Evolutionary conservation across 345 rosid species (phyloP).

Genomic region (Streptanthus diversifolius): DNA sequence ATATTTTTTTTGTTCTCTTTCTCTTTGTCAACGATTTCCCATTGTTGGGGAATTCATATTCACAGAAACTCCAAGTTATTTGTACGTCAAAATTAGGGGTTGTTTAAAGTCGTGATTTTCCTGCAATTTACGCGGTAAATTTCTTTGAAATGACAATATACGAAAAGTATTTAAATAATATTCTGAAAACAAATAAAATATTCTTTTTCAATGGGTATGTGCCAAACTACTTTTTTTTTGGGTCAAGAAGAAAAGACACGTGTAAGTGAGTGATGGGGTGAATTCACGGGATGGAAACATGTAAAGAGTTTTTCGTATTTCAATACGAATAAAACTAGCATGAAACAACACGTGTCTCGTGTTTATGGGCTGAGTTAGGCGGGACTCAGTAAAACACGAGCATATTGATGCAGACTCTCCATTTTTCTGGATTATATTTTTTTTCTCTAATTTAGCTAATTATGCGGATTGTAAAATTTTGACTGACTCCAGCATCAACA

Average conservation of each 20-base stretch:
- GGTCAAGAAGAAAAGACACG: constrained; percentile 5
- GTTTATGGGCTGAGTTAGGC: constrained; percentile 29
- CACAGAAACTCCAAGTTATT: background rate
- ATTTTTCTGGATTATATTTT: background rate
- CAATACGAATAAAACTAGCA: constrained; percentile 12
- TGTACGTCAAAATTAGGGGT: background rate
- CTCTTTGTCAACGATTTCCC: background rate
- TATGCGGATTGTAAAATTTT: background rate
- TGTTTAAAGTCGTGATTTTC: background rate
- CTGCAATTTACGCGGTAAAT: background rate
- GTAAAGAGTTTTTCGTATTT: constrained; percentile 22
- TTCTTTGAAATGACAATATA: background rate
- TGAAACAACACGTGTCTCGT: constrained; percentile 11
- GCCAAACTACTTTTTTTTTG: background rate
- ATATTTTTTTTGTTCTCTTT: background rate
- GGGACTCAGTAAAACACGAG: constrained; percentile 15
- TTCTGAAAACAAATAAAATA: background rate
- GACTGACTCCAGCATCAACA: background rate
- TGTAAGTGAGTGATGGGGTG: constrained; percentile 15
- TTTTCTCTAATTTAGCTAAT: background rate
- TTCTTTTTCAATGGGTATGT: constrained; percentile 10
- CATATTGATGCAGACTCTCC: background rate
- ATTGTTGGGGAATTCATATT: background rate
- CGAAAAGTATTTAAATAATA: background rate
- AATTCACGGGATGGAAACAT: constrained; percentile 12